Conservation (phyloP, 2,329 filamentous ascomycete genomes). For the Colletotrichum lindemuthianum region DNA sequence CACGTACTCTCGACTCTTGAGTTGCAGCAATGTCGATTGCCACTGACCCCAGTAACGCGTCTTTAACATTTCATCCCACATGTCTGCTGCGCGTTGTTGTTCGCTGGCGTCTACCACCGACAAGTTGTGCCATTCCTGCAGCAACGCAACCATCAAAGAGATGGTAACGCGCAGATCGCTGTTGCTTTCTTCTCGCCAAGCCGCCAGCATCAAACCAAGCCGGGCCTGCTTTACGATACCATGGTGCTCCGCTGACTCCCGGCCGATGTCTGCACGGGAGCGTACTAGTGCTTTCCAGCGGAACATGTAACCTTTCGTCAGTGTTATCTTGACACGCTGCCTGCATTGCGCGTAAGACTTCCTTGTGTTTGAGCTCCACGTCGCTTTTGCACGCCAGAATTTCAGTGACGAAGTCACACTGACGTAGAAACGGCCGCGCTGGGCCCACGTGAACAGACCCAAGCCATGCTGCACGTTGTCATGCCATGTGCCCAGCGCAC, state of each 20-base stretch:
- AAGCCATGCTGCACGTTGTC: background rate
- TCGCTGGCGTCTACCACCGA: constrained; percentile 8
- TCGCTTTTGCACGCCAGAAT: constrained; percentile 16
- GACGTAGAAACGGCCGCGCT: constrained; percentile 24
- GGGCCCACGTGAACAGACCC: constrained; percentile 18
- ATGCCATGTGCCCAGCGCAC: constrained; percentile 20
- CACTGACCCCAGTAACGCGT: constrained; percentile 35
- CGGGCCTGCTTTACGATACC: background rate
- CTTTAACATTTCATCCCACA: constrained; percentile 25
- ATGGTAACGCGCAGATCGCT: constrained; percentile 9
- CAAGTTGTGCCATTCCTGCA: constrained; percentile 34
- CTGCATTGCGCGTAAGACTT: constrained; percentile 32
- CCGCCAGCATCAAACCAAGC: constrained; percentile 5
- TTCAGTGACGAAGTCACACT: constrained; percentile 9
- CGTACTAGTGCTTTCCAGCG: constrained; percentile 28
- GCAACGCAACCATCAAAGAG: constrained; percentile 28
- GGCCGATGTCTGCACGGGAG: constrained; percentile 14
- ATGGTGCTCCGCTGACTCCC: constrained; percentile 16
- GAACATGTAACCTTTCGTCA: constrained; percentile 22
- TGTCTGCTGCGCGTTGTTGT: constrained; percentile 3
- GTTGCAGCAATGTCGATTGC: constrained; percentile 34
- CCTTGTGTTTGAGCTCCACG: constrained; percentile 28
- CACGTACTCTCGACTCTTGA: constrained; percentile 35
- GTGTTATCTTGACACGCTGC: constrained; percentile 28
- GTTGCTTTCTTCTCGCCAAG: constrained; percentile 27